A percentile compares a stretch with the other conserved stretches of the same genome.
phyloP scores from a whole-genome alignment of 352 stramenopile genomes.

The Peronospora destructor region DNA sequence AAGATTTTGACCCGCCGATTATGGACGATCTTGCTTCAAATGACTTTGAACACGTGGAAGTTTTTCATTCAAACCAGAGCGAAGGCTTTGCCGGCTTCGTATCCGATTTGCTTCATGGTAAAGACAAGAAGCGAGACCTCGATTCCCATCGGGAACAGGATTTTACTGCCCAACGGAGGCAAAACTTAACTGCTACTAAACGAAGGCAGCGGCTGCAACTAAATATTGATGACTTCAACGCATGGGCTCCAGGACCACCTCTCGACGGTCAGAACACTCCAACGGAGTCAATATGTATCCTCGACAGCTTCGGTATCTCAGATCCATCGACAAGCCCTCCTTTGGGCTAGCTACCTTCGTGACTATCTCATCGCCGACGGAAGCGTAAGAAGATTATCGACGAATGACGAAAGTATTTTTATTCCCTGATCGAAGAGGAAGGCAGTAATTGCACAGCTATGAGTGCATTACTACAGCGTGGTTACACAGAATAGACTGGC shows the following conservation, averaged over 20 bases:
- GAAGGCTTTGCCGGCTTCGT: constrained; percentile 19
- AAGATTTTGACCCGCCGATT: constrained; percentile 27
- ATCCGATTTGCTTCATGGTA: constrained; percentile 17
- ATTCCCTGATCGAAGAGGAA: constrained; percentile 29
- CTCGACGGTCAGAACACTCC: constrained; percentile 22
- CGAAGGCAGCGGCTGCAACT: constrained; percentile 22
- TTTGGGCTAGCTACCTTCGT: constrained; percentile 16
- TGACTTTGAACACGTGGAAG: constrained; percentile 35
- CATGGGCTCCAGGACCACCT: constrained; percentile 18
- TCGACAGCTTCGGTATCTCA: constrained; percentile 33
- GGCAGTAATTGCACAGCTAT: constrained; percentile 2
- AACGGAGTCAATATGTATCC: constrained; percentile 35
- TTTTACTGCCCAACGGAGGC: constrained; percentile 6
- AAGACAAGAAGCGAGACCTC: constrained; percentile 20
- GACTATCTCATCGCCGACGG: constrained; percentile 21
- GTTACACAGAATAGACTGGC: not conserved
- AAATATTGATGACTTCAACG: constrained; percentile 26
- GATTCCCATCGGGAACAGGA: constrained; percentile 13
- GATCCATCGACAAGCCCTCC: constrained; percentile 28
- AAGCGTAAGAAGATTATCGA: constrained; percentile 9
- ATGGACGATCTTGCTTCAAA: constrained; percentile 32
- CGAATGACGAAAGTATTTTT: constrained; percentile 8
- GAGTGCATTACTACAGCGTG: not conserved
- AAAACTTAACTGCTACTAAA: constrained; percentile 11
- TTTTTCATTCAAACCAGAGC: constrained; percentile 15